Percentiles rank a stretch among this genome's conserved stretches.
Evolutionary conservation across 2,329 filamentous ascomycete genomes (phyloP).

Genomic region (Trichoderma simmonsii): DNA sequence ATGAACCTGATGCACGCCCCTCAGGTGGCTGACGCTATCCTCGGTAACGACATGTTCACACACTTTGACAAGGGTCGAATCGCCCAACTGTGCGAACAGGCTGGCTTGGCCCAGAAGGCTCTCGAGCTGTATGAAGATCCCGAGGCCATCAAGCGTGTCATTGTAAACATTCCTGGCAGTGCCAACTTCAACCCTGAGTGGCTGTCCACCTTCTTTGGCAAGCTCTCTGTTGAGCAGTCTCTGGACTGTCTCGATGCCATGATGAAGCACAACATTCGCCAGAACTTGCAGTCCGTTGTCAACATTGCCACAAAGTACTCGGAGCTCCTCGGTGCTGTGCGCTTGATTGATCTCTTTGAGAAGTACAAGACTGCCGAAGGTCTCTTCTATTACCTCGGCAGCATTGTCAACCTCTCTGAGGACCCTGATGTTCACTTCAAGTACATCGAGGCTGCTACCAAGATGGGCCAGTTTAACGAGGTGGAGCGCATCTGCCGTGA

Average conservation of each 20-base stretch:
- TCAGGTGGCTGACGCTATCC: conserved; percentile 95
- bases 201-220: conserved; percentile 88
- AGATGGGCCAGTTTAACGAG: conserved; percentile 89
- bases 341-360: conserved; percentile 89
- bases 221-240: conserved; percentile 91
- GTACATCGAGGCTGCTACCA: conserved; percentile 96
- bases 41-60: conserved; percentile 98
- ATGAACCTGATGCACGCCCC: conserved; percentile 98
- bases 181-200: conserved; percentile 89
- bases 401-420: conserved; percentile 94
- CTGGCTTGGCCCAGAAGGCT: conserved; percentile 80
- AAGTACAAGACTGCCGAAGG: conserved; percentile 97
- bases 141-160: conserved; percentile 81
- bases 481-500: conserved; percentile 97
- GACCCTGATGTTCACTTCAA: conserved; percentile 97
- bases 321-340: conserved; percentile 82
- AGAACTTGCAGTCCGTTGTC: conserved; percentile 92
- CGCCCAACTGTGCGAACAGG: conserved; percentile 87
- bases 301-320: conserved; percentile 98
- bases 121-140: conserved; percentile 94
- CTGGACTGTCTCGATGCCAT: conserved; percentile 93
- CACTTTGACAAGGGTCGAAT: conserved; percentile 92
- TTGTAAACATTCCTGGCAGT: conserved; percentile 75
- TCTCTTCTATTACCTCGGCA: conserved; percentile 96
- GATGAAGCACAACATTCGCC: conserved; percentile 93